phyloP scores from a whole-genome alignment of 345 rosid genomes.

The Arabis hirsuta region DNA sequence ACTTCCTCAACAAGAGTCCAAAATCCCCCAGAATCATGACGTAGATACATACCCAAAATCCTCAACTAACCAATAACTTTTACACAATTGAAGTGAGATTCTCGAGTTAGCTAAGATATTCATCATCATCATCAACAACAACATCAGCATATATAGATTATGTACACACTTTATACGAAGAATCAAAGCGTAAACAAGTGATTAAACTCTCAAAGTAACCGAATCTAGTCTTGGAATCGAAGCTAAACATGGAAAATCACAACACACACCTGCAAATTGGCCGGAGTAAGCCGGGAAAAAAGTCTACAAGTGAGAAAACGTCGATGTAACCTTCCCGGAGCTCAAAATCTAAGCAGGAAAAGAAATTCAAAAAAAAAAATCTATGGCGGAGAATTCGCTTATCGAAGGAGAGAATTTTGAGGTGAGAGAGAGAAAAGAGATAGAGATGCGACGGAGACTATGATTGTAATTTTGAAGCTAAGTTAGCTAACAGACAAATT shows the following conservation, averaged over 20 bases:
- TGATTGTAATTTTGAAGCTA: constrained; percentile 35
- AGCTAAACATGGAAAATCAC: neutral
- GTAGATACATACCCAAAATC: constrained; percentile 3
- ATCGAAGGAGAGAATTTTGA: neutral
- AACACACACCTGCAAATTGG: constrained; percentile 30
- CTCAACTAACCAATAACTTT: neutral
- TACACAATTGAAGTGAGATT: constrained; percentile 11
- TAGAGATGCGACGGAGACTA: constrained; percentile 36
- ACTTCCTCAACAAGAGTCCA: constrained; percentile 1
- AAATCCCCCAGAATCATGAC: constrained; percentile 18
- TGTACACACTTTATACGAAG: neutral
- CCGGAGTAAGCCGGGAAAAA: neutral
- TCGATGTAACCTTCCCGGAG: neutral
- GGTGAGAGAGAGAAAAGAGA: neutral
- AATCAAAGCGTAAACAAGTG: constrained; percentile 8
- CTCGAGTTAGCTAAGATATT: constrained; percentile 13
- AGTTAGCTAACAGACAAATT: constrained; percentile 22
- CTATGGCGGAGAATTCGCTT: constrained; percentile 22
- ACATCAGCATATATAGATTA: too few relatives aligned
- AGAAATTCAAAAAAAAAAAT: neutral
- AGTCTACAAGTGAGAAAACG: neutral
- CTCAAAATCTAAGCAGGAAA: neutral
- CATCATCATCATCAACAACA: constrained; percentile 7
- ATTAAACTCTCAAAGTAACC: constrained; percentile 7
- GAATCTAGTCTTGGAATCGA: neutral